Base-by-base conservation (phyloP, 2,329 filamentous ascomycete genomes). In the Ophiostoma himal-ulmi region DNA sequence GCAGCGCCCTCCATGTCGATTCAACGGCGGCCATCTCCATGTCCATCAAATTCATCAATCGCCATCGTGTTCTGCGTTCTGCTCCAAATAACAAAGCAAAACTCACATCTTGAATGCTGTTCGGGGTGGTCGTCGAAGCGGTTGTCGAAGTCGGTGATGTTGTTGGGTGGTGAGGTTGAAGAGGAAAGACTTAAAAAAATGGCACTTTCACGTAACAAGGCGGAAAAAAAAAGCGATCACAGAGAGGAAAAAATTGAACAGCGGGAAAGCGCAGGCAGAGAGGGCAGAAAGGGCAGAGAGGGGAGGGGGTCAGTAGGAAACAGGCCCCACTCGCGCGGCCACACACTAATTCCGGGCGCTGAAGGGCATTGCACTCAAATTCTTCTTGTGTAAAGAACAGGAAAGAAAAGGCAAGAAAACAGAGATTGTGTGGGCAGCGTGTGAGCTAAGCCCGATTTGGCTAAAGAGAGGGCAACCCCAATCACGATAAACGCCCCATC, bases 381-480 rank as follows among this genome's bases (percentile, higher is more conserved):
- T 74, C 71, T 70, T 70, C 64, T 62, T 62, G 57, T 57, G 71
- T 30, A 60, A 41, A 65, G 62, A 65, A 64, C 30, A 20, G 41
- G 41, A 17, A 48, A n/a, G n/a, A n/a, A n/a, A n/a, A n/a, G 30
- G 30, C 30, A 48, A 48, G 44, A 48, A 48, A 30, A 57, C 60
- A 41, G 64, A 67, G 54, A 73, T 72, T 74, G 72, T 74, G 71
- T 71, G 73, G 69, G 70, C 44, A 68, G 30, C n/a, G 30, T n/a
- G 1, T 0, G 64, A 22, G 66, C 72, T 73, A 73, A 67, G 22
- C 68, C 69, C 1, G 0, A 70, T 72, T n/a, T 10, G 70, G 72
- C 54, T 69, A 70, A 57, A 65, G 69, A 64, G 72, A 74, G 74
- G 74, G 74, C 73, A 74, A 72, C 73, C 72, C 72, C 68, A 57